Conservation (phyloP, 768 basidiomycete species). For the Mycena polygramma region DNA sequence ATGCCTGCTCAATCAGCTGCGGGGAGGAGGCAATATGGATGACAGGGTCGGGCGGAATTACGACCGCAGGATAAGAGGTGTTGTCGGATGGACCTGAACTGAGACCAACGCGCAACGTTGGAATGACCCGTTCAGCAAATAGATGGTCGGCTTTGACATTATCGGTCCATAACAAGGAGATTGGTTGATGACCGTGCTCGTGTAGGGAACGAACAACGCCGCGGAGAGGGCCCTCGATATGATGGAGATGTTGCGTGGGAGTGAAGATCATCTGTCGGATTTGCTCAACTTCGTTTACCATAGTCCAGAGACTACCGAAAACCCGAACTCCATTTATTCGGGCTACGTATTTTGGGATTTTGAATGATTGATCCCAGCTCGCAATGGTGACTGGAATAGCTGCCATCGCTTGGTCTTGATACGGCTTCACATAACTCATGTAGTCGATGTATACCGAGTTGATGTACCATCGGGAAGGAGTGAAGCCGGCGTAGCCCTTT, state of each 20-base stretch:
- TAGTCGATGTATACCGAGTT: constrained; percentile 2
- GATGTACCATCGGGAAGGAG: constrained; percentile 12
- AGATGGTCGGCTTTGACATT: constrained; percentile 10
- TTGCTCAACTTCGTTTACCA: constrained; percentile 4
- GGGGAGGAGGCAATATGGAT: not conserved
- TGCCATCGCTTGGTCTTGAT: constrained; percentile 18
- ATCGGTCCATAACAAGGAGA: constrained; percentile 12
- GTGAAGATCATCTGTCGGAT: not conserved
- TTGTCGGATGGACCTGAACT: not conserved
- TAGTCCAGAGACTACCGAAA: constrained; percentile 9
- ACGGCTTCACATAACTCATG: constrained; percentile 5
- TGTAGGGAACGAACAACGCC: not conserved
- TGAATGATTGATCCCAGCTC: not conserved
- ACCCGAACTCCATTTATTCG: not conserved
- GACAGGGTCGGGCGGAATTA: not conserved
- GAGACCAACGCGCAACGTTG: constrained; percentile 1
- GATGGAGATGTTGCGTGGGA: constrained; percentile 1
- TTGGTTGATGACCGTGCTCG: constrained; percentile 13
- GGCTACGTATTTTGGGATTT: constrained; percentile 2
- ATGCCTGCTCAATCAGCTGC: not conserved
- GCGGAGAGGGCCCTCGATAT: not conserved
- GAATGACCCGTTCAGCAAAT: constrained; percentile 10
- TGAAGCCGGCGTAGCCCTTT: not conserved
- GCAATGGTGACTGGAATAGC: not conserved
- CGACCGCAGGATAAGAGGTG: not conserved